Evolutionary conservation across 116 monocot species (phyloP).

Genomic region (Papilionanthe hybrid): DNA sequence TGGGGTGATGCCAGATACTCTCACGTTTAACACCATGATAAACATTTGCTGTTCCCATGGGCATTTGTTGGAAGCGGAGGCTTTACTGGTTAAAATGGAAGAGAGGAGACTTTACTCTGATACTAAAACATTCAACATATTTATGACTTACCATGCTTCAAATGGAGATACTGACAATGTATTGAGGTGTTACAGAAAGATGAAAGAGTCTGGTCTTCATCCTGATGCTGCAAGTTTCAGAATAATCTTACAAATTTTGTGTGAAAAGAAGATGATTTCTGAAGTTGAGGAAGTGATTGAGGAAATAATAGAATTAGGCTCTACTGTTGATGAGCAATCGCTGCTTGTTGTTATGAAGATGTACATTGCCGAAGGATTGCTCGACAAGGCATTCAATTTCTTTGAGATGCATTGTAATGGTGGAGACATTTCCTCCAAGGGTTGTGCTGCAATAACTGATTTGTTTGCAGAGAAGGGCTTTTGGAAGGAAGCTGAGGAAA

Average conservation of each 20-base stretch:
- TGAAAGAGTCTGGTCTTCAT: slow-evolving; percentile 28
- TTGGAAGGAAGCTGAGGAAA: slow-evolving; percentile 70
- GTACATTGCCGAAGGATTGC: slow-evolving; percentile 60
- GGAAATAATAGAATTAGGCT: slow-evolving; percentile 32
- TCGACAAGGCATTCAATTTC: slow-evolving; percentile 41
- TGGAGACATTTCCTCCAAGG: slow-evolving; percentile 44
- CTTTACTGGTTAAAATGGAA: slow-evolving; percentile 56
- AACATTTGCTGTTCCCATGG: slow-evolving; percentile 49
- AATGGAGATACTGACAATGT: slow-evolving; percentile 23
- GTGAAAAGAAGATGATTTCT: slow-evolving; percentile 45
- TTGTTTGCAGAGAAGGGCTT: slow-evolving; percentile 73
- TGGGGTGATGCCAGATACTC: slow-evolving; percentile 53
- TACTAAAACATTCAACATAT: slow-evolving; percentile 68
- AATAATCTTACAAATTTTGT: slow-evolving; percentile 58
- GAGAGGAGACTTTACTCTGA: slow-evolving; percentile 58
- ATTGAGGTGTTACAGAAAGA: slow-evolving; percentile 34
- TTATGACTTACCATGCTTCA: slow-evolving; percentile 61
- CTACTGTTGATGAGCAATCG: slow-evolving; percentile 51
- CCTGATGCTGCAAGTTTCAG: slow-evolving; percentile 56
- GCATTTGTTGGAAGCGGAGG: slow-evolving; percentile 47
- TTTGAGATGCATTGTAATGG: slow-evolving; percentile 49
- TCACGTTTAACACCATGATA: slow-evolving; percentile 85
- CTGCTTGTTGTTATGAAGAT: slow-evolving; percentile 61
- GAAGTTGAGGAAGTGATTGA: slow-evolving; percentile 57
- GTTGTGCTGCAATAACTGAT: slow-evolving; percentile 67